Percentiles rank a stretch among this genome's conserved stretches.
Conservation (phyloP, 768 basidiomycete species). For the Coprinopsis sp. region DNA sequence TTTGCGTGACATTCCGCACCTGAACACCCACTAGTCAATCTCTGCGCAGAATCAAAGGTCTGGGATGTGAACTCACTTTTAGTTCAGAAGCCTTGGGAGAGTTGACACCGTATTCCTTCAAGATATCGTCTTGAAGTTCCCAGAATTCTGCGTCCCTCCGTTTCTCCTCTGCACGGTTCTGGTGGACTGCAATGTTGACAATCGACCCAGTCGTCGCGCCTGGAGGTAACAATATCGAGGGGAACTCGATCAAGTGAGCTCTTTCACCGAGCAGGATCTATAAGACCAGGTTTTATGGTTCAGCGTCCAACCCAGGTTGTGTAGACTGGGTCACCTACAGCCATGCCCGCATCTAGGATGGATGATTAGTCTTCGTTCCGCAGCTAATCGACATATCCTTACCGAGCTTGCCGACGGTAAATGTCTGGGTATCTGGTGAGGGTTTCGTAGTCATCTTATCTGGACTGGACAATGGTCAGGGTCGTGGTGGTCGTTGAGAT, state of each 20-base stretch:
- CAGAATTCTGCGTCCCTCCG: conserved; percentile 79
- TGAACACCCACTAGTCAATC: conserved; percentile 22
- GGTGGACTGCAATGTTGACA: conserved; percentile 92
- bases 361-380: conserved; percentile 5
- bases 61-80: conserved; percentile 42
- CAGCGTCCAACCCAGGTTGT: not conserved
- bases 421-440: conserved; percentile 69
- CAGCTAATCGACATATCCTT: conserved; percentile 19
- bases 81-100: conserved; percentile 73
- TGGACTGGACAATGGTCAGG: too few species aligned
- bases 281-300: conserved; percentile 1
- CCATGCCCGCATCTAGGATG: conserved; percentile 83
- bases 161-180: conserved; percentile 80
- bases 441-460: conserved; percentile 23
- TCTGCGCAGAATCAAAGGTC: not conserved
- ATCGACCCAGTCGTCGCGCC: conserved; percentile 93
- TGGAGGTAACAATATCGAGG: conserved; percentile 89
- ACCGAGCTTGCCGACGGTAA: conserved; percentile 96
- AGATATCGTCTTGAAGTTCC: conserved; percentile 76
- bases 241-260: conserved; percentile 97
- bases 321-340: conserved; percentile 44
- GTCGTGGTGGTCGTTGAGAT: too few species aligned
- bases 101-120: conserved; percentile 63
- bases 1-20: conserved; percentile 94
- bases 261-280: conserved; percentile 91